Evolutionary conservation across 768 basidiomycete species (phyloP).

Genomic region (Gloeopeniophorella convolvens): DNA sequence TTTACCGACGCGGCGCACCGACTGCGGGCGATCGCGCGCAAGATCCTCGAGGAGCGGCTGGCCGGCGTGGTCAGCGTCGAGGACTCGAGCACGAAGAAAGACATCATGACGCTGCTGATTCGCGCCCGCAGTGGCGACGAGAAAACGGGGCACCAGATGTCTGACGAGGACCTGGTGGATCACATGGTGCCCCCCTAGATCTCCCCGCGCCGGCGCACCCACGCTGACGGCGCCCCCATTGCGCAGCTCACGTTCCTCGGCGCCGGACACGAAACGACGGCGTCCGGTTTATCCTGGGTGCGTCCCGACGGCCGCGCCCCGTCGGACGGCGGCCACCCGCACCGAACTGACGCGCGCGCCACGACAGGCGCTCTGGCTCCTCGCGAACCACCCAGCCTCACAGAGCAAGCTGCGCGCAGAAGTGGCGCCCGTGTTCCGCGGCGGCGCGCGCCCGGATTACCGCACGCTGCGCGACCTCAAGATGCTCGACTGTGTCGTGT

Average conservation of each 20-base stretch:
- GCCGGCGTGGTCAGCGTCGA: conserved; percentile 27
- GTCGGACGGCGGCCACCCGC: too few relatives aligned
- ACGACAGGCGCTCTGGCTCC: conserved; percentile 24
- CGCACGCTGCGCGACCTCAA: conserved; percentile 17
- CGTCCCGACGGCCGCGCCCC: too few relatives aligned
- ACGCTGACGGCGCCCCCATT: not conserved
- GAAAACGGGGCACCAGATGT: conserved; percentile 14
- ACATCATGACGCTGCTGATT: conserved; percentile 21
- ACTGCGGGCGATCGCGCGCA: too few relatives aligned
- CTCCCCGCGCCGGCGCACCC: not conserved
- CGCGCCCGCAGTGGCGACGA: conserved; percentile 14
- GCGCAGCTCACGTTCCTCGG: conserved; percentile 21
- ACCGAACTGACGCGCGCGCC: too few relatives aligned
- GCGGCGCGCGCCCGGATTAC: conserved; percentile 16
- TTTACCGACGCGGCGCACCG: too few relatives aligned
- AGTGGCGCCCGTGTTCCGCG: conserved; percentile 21
- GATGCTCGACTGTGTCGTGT: conserved; percentile 20
- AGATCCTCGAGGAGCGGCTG: conserved; percentile 38
- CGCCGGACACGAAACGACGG: conserved; percentile 23
- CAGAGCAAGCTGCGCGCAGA: conserved; percentile 33
- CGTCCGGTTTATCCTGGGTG: conserved; percentile 26
- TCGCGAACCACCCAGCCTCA: conserved; percentile 27
- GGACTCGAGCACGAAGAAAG: conserved; percentile 11
- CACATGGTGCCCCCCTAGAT: conserved; percentile 17
- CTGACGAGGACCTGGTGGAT: conserved; percentile 17